These are phyloP conservation scores for Talaromyces sp. DNA, from an alignment of 2,329 filamentous ascomycete species.

Conservation along the genomic window DNA sequence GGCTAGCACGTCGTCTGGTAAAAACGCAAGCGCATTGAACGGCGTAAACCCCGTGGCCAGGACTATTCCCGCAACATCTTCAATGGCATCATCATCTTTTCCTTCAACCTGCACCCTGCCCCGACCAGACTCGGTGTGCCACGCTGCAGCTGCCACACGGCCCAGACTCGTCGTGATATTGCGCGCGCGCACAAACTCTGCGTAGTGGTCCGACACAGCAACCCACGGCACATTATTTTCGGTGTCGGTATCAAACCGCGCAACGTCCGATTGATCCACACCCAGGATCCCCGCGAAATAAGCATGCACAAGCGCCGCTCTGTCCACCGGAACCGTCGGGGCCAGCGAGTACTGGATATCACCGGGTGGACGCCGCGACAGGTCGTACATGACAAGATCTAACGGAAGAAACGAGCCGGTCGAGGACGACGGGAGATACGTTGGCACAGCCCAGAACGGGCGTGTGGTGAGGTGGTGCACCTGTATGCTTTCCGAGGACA, in stretches of 20 bases:
- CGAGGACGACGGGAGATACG: conserved; percentile 37
- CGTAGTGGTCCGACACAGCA: conserved; percentile 66
- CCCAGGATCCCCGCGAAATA: conserved; percentile 43
- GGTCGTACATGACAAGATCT: conserved; percentile 68
- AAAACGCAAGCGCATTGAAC: conserved; percentile 55
- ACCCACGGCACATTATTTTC: conserved; percentile 59
- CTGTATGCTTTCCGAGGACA: conserved; percentile 42
- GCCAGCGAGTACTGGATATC: conserved; percentile 61
- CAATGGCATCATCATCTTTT: conserved; percentile 37
- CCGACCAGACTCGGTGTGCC: conserved; percentile 12
- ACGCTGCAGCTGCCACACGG: conserved; percentile 9
- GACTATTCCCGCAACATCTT: conserved; percentile 61
- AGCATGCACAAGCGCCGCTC: conserved; percentile 50
- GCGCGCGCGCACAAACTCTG: conserved; percentile 66
- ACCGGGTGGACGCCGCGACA: conserved; percentile 54
- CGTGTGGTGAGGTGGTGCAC: conserved; percentile 66
- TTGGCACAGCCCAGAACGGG: conserved; percentile 68
- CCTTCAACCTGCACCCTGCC: not conserved
- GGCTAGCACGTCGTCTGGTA: conserved; percentile 53
- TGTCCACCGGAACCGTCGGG: conserved; percentile 52
- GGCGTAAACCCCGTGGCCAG: conserved; percentile 72
- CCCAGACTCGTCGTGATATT: conserved; percentile 18
- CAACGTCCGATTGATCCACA: conserved; percentile 38
- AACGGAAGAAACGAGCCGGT: conserved; percentile 62
- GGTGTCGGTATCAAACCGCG: conserved; percentile 30